These are phyloP conservation scores for Excoecaria cochinchinensis DNA, from an alignment of 345 rosid genomes.

Conservation along the genomic window DNA sequence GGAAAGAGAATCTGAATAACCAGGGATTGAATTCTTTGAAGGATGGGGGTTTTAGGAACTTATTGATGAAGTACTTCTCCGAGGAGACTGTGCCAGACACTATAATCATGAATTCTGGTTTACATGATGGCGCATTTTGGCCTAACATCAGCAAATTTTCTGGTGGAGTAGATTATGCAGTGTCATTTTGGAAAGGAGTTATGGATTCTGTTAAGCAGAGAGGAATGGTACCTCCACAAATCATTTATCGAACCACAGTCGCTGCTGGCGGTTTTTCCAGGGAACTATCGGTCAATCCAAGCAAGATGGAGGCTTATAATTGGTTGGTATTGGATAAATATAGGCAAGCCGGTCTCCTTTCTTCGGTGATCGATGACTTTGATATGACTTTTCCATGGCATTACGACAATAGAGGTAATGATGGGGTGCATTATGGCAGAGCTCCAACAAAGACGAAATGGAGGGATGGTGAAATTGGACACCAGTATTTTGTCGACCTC, in stretches of 20 bases:
- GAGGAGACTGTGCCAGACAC: slow-evolving; percentile 74
- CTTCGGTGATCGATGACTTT: slow-evolving; percentile 76
- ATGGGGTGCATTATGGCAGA: slow-evolving; percentile 95
- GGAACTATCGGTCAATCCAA: slow-evolving; percentile 66
- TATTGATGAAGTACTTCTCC: slow-evolving; percentile 67
- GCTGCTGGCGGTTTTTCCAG: slow-evolving; percentile 90
- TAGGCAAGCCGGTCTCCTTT: slow-evolving; percentile 54
- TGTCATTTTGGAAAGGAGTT: slow-evolving; percentile 70
- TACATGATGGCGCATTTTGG: slow-evolving; percentile 87
- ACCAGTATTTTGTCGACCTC: slow-evolving; percentile 95
- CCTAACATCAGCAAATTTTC: slow-evolving; percentile 47
- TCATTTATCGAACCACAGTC: slow-evolving; percentile 70
- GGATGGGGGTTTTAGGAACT: slow-evolving; percentile 53
- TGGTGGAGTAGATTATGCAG: slow-evolving; percentile 60
- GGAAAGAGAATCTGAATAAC: slow-evolving; percentile 75
- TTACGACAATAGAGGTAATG: slow-evolving; percentile 80
- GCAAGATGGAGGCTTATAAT: slow-evolving; percentile 82
- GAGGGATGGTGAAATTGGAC: slow-evolving; percentile 94
- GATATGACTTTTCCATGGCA: slow-evolving; percentile 98
- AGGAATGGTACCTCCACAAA: slow-evolving; percentile 56
- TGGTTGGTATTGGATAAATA: slow-evolving; percentile 69
- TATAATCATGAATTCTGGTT: slow-evolving; percentile 80
- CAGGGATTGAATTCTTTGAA: slow-evolving; percentile 79
- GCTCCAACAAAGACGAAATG: slow-evolving; percentile 75
- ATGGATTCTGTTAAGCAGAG: slow-evolving; percentile 56